Evolutionary conservation across 306 rosid species (phyloP).

Genomic region (Chamaecrista fasciculata): DNA sequence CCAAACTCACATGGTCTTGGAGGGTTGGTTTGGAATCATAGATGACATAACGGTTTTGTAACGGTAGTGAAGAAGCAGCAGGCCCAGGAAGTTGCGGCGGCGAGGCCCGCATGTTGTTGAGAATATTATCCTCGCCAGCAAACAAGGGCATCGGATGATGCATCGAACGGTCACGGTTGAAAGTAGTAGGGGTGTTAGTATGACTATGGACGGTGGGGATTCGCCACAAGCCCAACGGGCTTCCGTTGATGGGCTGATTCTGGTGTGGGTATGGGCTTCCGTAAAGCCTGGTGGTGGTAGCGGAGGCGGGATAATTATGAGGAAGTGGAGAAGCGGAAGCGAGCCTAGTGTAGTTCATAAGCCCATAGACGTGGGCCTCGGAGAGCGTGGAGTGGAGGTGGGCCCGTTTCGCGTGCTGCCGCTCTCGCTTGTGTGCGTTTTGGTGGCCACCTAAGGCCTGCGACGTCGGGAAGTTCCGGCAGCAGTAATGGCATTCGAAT

Average conservation of each 20-base stretch:
- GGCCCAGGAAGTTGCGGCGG: slow-evolving; percentile 34
- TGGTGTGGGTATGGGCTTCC: slow-evolving; percentile 52
- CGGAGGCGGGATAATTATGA: slow-evolving; percentile 38
- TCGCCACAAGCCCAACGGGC: slow-evolving; percentile 71
- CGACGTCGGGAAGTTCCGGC: slow-evolving; percentile 88
- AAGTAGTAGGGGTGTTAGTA: slow-evolving; percentile 59
- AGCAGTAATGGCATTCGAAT: slow-evolving; percentile 93
- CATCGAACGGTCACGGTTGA: slow-evolving; percentile 48
- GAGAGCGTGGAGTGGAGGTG: slow-evolving; percentile 64
- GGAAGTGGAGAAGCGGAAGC: slow-evolving; percentile 32
- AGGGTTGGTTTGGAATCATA: slow-evolving; percentile 51
- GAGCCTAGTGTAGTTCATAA: slow-evolving; percentile 70
- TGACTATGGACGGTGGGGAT: slow-evolving; percentile 50
- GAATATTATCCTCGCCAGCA: slow-evolving; percentile 46
- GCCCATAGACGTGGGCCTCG: slow-evolving; percentile 64
- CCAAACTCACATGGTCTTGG: slow-evolving; percentile 81
- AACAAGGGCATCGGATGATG: slow-evolving; percentile 50
- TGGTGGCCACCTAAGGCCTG: slow-evolving; percentile 98
- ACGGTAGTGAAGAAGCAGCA: not conserved
- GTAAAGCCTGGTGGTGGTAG: slow-evolving; percentile 39
- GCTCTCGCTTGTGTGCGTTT: slow-evolving; percentile 89
- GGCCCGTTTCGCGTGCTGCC: slow-evolving; percentile 86
- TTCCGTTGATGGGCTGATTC: slow-evolving; percentile 63
- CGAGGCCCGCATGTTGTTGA: slow-evolving; percentile 33
- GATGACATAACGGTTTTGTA: slow-evolving; percentile 45